Conservation (phyloP, 2,329 filamentous ascomycete genomes). For the Paracamarosporium sp. region DNA sequence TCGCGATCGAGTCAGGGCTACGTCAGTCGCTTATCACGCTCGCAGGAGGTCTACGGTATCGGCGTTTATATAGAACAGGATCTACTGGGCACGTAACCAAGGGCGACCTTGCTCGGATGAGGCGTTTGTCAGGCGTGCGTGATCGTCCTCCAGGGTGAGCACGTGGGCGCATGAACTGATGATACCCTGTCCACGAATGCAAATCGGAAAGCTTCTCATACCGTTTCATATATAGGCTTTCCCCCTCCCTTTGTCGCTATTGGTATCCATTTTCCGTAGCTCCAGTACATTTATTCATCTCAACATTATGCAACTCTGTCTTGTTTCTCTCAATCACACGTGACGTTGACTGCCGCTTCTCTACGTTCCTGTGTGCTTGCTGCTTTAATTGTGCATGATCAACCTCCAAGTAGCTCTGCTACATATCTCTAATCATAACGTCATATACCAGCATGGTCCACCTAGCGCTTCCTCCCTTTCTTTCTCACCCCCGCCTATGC, state of each 20-base stretch:
- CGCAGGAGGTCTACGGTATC: background rate
- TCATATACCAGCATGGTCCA: no score
- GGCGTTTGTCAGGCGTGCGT: background rate
- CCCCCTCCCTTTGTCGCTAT: background rate
- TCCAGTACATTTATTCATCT: background rate
- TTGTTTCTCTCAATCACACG: background rate
- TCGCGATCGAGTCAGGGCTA: background rate
- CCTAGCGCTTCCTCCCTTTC: no score
- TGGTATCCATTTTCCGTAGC: background rate
- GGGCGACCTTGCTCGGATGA: constrained; percentile 3
- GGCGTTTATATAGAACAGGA: constrained; percentile 1
- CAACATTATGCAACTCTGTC: background rate
- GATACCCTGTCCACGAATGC: background rate
- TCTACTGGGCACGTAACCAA: background rate
- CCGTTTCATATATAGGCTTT: background rate
- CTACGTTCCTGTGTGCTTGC: no score
- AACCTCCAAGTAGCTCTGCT: no score
- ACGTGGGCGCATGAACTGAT: background rate
- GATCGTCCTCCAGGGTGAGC: background rate
- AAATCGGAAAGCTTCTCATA: background rate
- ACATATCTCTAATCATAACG: no score
- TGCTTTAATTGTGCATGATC: no score
- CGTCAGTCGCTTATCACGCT: background rate
- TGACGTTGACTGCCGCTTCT: no score
- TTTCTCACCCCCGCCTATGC: no score